These are phyloP conservation scores for Lepidium didymum DNA, from an alignment of 345 rosid genomes.

Conservation along the genomic window DNA sequence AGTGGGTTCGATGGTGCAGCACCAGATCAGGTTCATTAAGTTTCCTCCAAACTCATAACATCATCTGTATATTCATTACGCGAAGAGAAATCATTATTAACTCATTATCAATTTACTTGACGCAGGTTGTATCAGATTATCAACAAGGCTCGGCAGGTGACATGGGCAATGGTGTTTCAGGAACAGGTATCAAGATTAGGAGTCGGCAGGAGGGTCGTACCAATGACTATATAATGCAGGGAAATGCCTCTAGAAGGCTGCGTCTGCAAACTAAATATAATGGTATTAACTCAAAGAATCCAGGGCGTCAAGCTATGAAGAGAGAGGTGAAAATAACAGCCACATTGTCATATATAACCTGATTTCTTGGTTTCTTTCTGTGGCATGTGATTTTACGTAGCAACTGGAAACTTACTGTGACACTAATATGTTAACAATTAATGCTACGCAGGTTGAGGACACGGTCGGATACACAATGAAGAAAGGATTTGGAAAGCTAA, in stretches of 20 bases:
- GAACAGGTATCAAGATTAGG: constrained; percentile 43
- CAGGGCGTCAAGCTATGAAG: constrained; percentile 14
- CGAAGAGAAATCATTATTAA: background rate
- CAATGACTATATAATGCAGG: constrained; percentile 28
- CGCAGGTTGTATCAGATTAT: constrained; percentile 10
- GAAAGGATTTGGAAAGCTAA: constrained; percentile 7
- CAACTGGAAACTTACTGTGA: background rate
- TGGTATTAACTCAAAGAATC: constrained; percentile 19
- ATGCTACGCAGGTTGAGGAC: constrained; percentile 21
- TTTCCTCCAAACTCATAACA: background rate
- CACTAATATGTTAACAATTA: background rate
- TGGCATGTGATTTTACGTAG: background rate
- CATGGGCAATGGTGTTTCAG: constrained; percentile 17
- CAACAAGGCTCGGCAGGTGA: background rate
- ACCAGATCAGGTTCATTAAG: constrained; percentile 18
- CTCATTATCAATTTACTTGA: background rate
- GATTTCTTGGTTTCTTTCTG: background rate
- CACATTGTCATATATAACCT: background rate
- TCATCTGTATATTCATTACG: background rate
- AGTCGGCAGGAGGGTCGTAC: constrained; percentile 20
- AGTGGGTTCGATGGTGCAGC: background rate
- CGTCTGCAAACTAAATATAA: constrained; percentile 36
- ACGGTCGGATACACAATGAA: background rate
- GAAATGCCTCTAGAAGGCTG: constrained; percentile 51
- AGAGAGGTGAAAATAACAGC: constrained; percentile 44